Conservation (phyloP, 345 rosid genomes). For the Diplotaxis tenuifolia region DNA sequence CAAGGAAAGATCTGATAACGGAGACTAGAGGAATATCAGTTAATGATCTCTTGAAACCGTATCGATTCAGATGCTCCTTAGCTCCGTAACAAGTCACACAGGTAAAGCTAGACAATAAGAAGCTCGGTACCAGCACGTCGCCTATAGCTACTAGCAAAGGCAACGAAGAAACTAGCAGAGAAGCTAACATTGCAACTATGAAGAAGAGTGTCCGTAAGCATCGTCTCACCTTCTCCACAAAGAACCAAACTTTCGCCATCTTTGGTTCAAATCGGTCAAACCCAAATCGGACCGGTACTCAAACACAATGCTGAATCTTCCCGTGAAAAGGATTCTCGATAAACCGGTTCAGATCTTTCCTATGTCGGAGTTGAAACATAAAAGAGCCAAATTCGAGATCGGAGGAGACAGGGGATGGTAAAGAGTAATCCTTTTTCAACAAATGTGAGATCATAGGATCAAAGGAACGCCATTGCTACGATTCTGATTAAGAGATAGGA, state of each 20-base stretch:
- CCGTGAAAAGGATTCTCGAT: not conserved
- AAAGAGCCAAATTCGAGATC: not conserved
- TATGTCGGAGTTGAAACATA: not conserved
- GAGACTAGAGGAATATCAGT: slow-evolving; percentile 86
- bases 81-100: slow-evolving; percentile 67
- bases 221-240: slow-evolving; percentile 68
- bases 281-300: not conserved
- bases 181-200: slow-evolving; percentile 88
- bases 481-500: slow-evolving; percentile 14
- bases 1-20: slow-evolving; percentile 70
- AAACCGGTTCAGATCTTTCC: not conserved
- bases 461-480: slow-evolving; percentile 29
- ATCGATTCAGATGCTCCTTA: slow-evolving; percentile 57
- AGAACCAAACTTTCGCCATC: slow-evolving; percentile 46
- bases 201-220: slow-evolving; percentile 68
- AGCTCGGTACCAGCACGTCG: slow-evolving; percentile 63
- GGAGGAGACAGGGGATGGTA: not conserved
- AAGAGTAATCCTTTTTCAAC: not conserved
- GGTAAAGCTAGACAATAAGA: slow-evolving; percentile 71
- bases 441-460: not conserved
- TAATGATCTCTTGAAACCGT: slow-evolving; percentile 74
- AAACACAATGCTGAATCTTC: not conserved
- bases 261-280: not conserved
- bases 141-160: slow-evolving; percentile 78
- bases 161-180: slow-evolving; percentile 73